Percentiles rank a stretch among this genome's conserved stretches.
These are phyloP conservation scores for Hebeloma cylindrosporum DNA, from an alignment of 768 basidiomycete species.

Conservation along the genomic window DNA sequence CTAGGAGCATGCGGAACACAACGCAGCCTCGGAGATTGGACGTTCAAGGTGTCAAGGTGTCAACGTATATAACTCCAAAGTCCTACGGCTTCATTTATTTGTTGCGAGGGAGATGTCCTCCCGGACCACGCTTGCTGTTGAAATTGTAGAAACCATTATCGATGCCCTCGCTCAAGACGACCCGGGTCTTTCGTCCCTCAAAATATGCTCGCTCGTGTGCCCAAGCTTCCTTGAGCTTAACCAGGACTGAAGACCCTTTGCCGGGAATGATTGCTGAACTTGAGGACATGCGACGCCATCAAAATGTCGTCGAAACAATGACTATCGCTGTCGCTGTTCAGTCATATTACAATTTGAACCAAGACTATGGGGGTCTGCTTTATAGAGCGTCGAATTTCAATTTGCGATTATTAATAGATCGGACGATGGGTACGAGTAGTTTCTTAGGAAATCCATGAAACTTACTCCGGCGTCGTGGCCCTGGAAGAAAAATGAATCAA, in stretches of 20 bases:
- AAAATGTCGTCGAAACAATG: neutral
- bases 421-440: no score
- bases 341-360: neutral
- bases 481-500: no score
- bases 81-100: no score
- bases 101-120: no score
- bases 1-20: no score
- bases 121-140: neutral
- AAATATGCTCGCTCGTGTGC: conserved; percentile 2
- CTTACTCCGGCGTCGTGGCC: no score
- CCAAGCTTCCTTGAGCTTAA: neutral
- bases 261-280: neutral
- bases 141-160: conserved; percentile 3
- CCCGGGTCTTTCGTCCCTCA: neutral
- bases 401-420: no score
- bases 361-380: conserved; percentile 1
- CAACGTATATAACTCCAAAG: no score
- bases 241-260: neutral
- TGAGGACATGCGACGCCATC: neutral
- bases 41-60: no score
- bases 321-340: neutral
- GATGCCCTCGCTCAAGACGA: conserved; percentile 4
- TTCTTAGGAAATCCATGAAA: no score
- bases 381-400: neutral
- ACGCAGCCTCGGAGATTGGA: no score